Evolutionary conservation across 345 rosid species (phyloP), one percentile per base, ranked within the genome.

Genomic region (Populus davidiana): DNA sequence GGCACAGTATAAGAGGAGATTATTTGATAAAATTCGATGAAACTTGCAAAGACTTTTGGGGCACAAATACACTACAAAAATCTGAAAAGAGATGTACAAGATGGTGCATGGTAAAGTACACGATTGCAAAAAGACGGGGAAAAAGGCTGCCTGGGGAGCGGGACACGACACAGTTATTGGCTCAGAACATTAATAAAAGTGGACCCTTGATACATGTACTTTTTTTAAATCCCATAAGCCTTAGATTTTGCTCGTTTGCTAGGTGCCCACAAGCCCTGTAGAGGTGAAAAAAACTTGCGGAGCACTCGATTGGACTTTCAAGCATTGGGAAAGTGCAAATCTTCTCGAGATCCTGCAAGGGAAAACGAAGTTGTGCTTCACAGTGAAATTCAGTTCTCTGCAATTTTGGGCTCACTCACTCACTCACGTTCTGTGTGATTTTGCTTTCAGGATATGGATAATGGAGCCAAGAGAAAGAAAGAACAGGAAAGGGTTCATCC

Each of bases 291-390:
- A 56, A 27, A 18, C 59, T 52, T 20, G 18, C 1, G 59, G 59
- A 36, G 20, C 16, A 6, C 43, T 70, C 25, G 62, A 36, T 52
- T 50, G 35, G 62, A 33, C 62, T 12, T 75, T 39, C 8, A 36
- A 33, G 63, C 70, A 50, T 41, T 13, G 75, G 80, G 71, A 71
- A 71, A 70, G 75, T 31, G 12, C 75, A 77, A n/a, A 2, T 17
- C 44, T 71, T n/a, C 25, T 33, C 17, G 35, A n/a, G 50, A n/a
- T 62, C 38, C 8, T 23, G 27, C 8, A 66, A 36, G 14, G 23
- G 49, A 10, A 18, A 21, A 13, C 5, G 14, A 35, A 20, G 16
- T 44, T 72, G 14, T 29, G 62, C 27, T 20, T 18, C 12, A 25
- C 10, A 65, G 69, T 21, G 36, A 64, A 64, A 65, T 33, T 25